A percentile compares a stretch with the other conserved stretches of the same genome.
Evolutionary conservation across 2,329 filamentous ascomycete species (phyloP).

Genomic region (Hyphodiscus sp.): DNA sequence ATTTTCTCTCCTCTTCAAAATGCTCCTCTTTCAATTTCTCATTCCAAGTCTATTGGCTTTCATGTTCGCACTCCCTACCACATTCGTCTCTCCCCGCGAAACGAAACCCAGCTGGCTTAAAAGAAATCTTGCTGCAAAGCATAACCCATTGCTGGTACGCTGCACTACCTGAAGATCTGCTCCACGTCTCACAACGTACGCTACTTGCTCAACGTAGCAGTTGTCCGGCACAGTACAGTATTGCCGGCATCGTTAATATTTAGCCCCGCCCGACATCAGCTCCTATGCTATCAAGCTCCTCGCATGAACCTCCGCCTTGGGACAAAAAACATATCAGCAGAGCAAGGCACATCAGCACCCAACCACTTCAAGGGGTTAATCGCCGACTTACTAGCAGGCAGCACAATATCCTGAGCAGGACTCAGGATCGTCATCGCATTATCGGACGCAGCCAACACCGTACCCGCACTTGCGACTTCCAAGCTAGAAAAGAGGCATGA

Average conservation of each 20-base stretch:
- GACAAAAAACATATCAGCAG: conserved; percentile 36
- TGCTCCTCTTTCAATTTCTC: no score
- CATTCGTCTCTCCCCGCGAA: no score
- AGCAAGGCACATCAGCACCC: conserved; percentile 49
- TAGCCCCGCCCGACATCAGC: no score
- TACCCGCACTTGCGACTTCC: conserved; percentile 3
- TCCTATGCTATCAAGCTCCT: neutral
- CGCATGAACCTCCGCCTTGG: no score
- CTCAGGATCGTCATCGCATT: conserved; percentile 12
- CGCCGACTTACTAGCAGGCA: conserved; percentile 29
- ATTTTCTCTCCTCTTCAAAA: no score
- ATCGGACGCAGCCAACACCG: conserved; percentile 1
- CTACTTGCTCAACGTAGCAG: conserved; percentile 54
- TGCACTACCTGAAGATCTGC: conserved; percentile 54
- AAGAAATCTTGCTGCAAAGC: conserved; percentile 38
- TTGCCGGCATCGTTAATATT: conserved; percentile 49
- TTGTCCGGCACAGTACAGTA: conserved; percentile 46
- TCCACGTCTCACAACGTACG: conserved; percentile 55
- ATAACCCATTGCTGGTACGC: conserved; percentile 52
- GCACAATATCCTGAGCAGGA: conserved; percentile 30
- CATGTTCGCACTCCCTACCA: no score
- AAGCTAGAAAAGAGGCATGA: conserved; percentile 11
- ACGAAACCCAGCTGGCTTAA: no score
- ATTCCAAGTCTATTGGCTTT: no score
- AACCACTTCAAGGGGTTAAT: conserved; percentile 41